Evolutionary conservation across 2,329 filamentous ascomycete species (phyloP), one percentile per base, ranked within the genome.

Genomic region (Paecilomyces sp.): DNA sequence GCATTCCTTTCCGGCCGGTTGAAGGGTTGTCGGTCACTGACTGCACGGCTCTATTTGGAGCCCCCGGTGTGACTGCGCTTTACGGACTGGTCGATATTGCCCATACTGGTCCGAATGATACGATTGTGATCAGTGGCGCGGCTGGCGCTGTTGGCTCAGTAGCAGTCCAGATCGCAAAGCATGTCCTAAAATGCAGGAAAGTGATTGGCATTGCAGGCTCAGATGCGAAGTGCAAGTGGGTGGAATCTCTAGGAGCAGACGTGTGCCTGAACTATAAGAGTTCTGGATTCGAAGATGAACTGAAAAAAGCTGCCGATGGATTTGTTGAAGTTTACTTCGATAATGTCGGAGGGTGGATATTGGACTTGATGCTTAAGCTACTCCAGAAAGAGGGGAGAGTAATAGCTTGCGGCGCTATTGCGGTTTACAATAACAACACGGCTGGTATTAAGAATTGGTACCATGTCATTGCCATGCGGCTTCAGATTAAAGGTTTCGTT

Each of bases 201-300:
- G 76, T 84, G 12, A 75, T 83, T 57, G 82, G 81, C 11, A 82
- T 84, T 58, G 79, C 81, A 0, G 81, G 82, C 3, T 75, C 76
- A 0, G 78, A 80, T 54, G 77, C 77, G 54, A 84, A 84, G 70
- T 84, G 82, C 68, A 67, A 68, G 22, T 81, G 79, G 76, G 79
- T 83, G 1, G 81, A 85, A 64, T 70, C 69, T 54, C 72, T 84
- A 1, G 82, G 82, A 6, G 81, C 80, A 6, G 81, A 85, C 66
- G 68, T 77, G 6, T 83, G 81, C 65, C 63, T 85, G 59, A 82
- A 85, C 72, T 85, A 85, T 70, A 82, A 83, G 66, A 71, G 72
- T 6, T 60, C 74, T 1, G 71, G 71, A 2, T 85, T 83, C 64
- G 71, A 73, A 50, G 65, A 78, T 57, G 75, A 83, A 25, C 71